Conservation (phyloP, 257 asterid genomes). For the Henckelia pumila region DNA sequence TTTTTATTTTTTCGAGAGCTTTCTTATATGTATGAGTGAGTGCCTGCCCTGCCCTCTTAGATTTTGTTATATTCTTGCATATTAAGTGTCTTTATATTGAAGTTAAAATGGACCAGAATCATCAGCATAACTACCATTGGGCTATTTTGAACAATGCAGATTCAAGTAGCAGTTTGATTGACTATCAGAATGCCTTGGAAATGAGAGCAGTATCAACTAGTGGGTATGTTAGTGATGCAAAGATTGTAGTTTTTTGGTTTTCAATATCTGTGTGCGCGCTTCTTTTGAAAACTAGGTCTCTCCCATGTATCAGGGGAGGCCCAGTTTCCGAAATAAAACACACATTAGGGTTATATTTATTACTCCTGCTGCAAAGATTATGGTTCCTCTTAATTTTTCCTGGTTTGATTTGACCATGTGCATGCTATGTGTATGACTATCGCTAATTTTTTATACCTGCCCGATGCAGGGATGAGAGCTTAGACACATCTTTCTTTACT, state of each 20-base stretch:
- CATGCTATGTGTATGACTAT: constrained; percentile 14
- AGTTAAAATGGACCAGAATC: constrained; percentile 9
- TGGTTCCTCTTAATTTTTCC: constrained; percentile 11
- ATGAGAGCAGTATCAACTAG: constrained; percentile 43
- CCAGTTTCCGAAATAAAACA: too few species aligned
- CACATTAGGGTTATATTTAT: too few species aligned
- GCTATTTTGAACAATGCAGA: constrained; percentile 44
- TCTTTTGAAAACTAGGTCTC: too few species aligned
- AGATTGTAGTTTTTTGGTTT: not conserved
- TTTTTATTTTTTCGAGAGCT: constrained; percentile 2
- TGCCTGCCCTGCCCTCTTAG: not conserved
- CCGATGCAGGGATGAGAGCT: constrained; percentile 55
- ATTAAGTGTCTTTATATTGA: constrained; percentile 11
- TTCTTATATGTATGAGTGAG: constrained; percentile 1
- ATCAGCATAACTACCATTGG: constrained; percentile 25
- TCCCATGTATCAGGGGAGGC: too few species aligned
- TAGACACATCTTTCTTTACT: constrained; percentile 53
- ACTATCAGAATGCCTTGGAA: constrained; percentile 39
- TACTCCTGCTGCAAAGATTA: not conserved
- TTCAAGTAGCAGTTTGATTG: constrained; percentile 45
- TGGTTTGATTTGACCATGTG: constrained; percentile 13
- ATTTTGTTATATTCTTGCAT: not conserved
- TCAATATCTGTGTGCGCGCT: too few species aligned
- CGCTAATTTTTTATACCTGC: constrained; percentile 25
- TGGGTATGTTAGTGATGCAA: constrained; percentile 47